These are phyloP conservation scores for Nectriaceae sp. DNA, from an alignment of 2,329 filamentous ascomycete species.

Conservation along the genomic window DNA sequence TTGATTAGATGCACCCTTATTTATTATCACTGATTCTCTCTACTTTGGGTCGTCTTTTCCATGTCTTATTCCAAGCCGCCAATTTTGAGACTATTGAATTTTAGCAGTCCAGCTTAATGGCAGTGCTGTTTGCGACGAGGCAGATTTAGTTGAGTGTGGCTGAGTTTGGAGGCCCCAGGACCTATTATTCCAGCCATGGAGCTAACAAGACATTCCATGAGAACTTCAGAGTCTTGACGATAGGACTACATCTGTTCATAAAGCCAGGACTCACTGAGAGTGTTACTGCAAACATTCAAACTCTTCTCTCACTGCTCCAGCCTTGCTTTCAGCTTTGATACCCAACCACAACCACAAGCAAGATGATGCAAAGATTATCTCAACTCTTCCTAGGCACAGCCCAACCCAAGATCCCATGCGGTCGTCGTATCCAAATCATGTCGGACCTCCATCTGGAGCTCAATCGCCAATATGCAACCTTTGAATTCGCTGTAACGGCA, in stretches of 20 bases:
- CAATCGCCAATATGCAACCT: conserved; percentile 44
- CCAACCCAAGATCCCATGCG: conserved; percentile 18
- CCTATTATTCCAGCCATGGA: no score
- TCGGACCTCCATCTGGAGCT: conserved; percentile 55
- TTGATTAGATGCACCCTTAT: conserved; percentile 14
- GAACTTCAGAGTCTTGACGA: no score
- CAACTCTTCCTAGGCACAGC: conserved; percentile 18
- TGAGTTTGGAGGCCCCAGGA: conserved; percentile 23
- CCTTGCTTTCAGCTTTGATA: no score
- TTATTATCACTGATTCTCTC: conserved; percentile 7
- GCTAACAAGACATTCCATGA: conserved; percentile 13
- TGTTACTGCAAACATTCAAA: no score
- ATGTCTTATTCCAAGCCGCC: not conserved
- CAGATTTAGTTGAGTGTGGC: conserved; percentile 13
- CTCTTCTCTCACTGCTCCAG: no score
- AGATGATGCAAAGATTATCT: conserved; percentile 18
- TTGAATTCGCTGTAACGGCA: conserved; percentile 40
- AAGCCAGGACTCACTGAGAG: no score
- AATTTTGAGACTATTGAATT: not conserved
- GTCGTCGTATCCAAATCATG: conserved; percentile 36
- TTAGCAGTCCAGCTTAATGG: not conserved
- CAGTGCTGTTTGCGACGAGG: conserved; percentile 6
- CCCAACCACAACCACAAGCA: conserved; percentile 8
- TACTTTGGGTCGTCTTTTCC: not conserved
- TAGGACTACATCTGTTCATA: no score